Evolutionary conservation across 345 rosid genomes (phyloP).

Genomic region (Rhodamnia rubescens): DNA sequence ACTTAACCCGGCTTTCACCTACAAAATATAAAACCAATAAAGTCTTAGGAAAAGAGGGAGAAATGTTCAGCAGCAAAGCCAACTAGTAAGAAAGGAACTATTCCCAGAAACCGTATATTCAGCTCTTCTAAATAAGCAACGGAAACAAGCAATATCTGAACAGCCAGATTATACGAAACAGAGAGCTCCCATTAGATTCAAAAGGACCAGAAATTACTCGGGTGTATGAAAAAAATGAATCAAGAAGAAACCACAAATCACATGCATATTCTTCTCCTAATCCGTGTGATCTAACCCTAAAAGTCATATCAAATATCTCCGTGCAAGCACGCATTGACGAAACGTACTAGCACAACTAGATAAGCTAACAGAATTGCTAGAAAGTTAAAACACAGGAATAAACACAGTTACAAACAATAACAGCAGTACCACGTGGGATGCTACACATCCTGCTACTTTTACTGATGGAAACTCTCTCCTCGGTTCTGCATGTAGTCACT

Average conservation of each 20-base stretch:
- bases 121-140: neutral
- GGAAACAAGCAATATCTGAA: neutral
- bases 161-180: neutral
- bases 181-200: neutral
- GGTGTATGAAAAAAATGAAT: neutral
- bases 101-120: neutral
- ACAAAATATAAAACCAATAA: slow-evolving; percentile 1
- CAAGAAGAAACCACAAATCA: neutral
- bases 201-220: neutral
- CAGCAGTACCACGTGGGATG: neutral
- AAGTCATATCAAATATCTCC: neutral
- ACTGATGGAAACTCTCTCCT: neutral
- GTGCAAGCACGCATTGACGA: neutral
- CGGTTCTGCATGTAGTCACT: neutral
- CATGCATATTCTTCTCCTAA: neutral
- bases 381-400: neutral
- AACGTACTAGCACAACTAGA: neutral
- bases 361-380: neutral
- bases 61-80: neutral
- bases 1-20: slow-evolving; percentile 49
- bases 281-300: neutral
- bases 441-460: neutral
- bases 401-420: neutral
- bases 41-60: neutral
- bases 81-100: neutral